Conservation (phyloP, 176 grass and related monocot species). For the Saccharum spontaneum region DNA sequence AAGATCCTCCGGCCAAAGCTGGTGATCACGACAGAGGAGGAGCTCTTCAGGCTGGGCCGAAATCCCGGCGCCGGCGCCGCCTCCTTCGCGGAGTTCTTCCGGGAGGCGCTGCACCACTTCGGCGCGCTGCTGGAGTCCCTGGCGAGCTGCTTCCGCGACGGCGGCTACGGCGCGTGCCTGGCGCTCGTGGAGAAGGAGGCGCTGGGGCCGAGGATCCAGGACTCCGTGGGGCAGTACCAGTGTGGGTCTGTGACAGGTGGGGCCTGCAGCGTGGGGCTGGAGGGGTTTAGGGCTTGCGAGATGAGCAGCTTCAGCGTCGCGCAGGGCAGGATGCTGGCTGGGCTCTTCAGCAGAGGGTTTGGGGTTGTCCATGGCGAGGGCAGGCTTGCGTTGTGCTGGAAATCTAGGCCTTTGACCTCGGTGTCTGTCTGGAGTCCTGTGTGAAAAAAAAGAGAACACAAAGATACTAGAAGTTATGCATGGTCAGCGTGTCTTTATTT, state of each 20-base stretch:
- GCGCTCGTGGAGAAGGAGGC: slow-evolving; percentile 35
- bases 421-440: slow-evolving; percentile 36
- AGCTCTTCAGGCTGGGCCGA: slow-evolving; percentile 3
- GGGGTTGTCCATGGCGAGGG: slow-evolving; percentile 33
- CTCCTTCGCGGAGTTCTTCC: slow-evolving; percentile 28
- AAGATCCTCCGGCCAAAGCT: slow-evolving; percentile 32
- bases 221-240: slow-evolving; percentile 1
- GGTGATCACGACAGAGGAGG: slow-evolving; percentile 46
- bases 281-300: slow-evolving; percentile 23
- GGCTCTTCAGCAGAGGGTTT: slow-evolving; percentile 44
- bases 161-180: slow-evolving; percentile 13
- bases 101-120: slow-evolving; percentile 32
- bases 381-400: slow-evolving; percentile 48
- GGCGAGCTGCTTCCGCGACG: slow-evolving; percentile 12
- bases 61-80: background rate
- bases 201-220: slow-evolving; percentile 42
- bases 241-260: slow-evolving; percentile 2
- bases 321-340: slow-evolving; percentile 44
- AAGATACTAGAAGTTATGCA: background rate
- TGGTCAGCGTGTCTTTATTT: background rate
- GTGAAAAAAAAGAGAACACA: background rate
- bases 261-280: background rate
- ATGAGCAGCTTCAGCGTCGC: slow-evolving; percentile 38
- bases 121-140: slow-evolving; percentile 29
- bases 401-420: slow-evolving; percentile 38